Evolutionary conservation across 108 stramenopile genomes (phyloP).

Genomic region (Seminavis robusta): DNA sequence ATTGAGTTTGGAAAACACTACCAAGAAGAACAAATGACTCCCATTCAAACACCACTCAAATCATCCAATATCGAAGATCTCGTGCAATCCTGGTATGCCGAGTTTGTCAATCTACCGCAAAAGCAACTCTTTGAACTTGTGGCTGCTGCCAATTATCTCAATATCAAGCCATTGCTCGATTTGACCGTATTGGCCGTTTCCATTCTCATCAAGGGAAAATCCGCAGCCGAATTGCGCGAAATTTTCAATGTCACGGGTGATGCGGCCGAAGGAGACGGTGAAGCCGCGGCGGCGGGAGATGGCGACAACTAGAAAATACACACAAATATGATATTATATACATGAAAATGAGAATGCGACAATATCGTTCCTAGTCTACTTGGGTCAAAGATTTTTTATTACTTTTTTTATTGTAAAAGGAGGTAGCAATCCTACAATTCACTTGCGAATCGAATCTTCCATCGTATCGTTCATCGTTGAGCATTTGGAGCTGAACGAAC

Average conservation of each 20-base stretch:
- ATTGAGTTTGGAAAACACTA: slow-evolving; percentile 97
- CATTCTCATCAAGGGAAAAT: slow-evolving; percentile 62
- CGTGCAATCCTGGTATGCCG: slow-evolving; percentile 97
- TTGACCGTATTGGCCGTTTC: slow-evolving; percentile 69
- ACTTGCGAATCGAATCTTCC: too few species aligned
- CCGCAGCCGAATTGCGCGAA: slow-evolving; percentile 87
- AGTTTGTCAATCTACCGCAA: slow-evolving; percentile 81
- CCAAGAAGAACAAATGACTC: slow-evolving; percentile 85
- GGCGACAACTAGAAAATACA: too few species aligned
- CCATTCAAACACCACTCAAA: slow-evolving; percentile 97
- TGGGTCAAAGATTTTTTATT: too few species aligned
- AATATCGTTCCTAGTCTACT: too few species aligned
- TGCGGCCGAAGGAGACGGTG: too few species aligned
- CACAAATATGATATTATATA: too few species aligned
- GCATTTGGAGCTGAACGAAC: too few species aligned
- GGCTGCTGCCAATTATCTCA: slow-evolving; percentile 82
- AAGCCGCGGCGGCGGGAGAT: too few species aligned
- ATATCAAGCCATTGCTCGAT: slow-evolving; percentile 81
- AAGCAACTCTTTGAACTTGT: slow-evolving; percentile 75
- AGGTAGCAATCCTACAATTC: too few species aligned
- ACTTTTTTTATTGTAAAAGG: too few species aligned
- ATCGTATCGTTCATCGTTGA: too few species aligned
- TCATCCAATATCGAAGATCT: slow-evolving; percentile 89
- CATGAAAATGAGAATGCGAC: too few species aligned
- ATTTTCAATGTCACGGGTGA: slow-evolving; percentile 97